These are phyloP conservation scores for Raffaelea arxii DNA, from an alignment of 2,329 filamentous ascomycete species.

Conservation along the genomic window DNA sequence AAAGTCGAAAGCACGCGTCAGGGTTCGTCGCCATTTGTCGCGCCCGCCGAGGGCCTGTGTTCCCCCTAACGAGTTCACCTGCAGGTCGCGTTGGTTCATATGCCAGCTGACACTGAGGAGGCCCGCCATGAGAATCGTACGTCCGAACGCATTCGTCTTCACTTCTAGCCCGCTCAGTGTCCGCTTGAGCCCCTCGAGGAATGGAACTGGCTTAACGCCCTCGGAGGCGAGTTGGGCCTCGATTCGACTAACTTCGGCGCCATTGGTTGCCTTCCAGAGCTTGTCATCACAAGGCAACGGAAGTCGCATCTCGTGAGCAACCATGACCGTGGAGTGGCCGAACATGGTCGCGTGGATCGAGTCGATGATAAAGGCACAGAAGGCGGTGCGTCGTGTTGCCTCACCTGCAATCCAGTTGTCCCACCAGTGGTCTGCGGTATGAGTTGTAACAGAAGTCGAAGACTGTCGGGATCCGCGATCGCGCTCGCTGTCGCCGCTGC, in stretches of 20 bases:
- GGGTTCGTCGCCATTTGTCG: constrained; percentile 79
- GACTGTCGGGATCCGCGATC: constrained; percentile 49
- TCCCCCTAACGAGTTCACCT: constrained; percentile 71
- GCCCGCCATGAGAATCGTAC: constrained; percentile 89
- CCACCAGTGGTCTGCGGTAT: constrained; percentile 85
- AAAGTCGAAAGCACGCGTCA: constrained; percentile 82
- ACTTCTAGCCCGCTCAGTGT: constrained; percentile 81
- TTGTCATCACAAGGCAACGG: constrained; percentile 88
- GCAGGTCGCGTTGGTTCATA: constrained; percentile 91
- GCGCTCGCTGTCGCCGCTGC: constrained; percentile 55
- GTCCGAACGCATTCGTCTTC: constrained; percentile 84
- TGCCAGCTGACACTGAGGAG: constrained; percentile 92
- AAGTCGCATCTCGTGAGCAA: constrained; percentile 87
- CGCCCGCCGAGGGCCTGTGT: constrained; percentile 72
- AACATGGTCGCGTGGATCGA: constrained; percentile 98
- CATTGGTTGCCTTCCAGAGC: constrained; percentile 83
- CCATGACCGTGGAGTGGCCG: constrained; percentile 93
- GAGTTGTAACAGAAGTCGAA: constrained; percentile 49
- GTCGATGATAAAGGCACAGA: constrained; percentile 90
- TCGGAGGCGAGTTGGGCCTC: constrained; percentile 73
- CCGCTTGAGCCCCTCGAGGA: constrained; percentile 82
- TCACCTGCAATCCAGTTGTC: constrained; percentile 93
- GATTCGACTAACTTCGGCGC: constrained; percentile 73
- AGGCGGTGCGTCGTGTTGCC: constrained; percentile 78
- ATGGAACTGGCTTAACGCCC: constrained; percentile 75